Base-by-base conservation (phyloP, 202 grass and related monocot genomes). In the Zizania palustris region DNA sequence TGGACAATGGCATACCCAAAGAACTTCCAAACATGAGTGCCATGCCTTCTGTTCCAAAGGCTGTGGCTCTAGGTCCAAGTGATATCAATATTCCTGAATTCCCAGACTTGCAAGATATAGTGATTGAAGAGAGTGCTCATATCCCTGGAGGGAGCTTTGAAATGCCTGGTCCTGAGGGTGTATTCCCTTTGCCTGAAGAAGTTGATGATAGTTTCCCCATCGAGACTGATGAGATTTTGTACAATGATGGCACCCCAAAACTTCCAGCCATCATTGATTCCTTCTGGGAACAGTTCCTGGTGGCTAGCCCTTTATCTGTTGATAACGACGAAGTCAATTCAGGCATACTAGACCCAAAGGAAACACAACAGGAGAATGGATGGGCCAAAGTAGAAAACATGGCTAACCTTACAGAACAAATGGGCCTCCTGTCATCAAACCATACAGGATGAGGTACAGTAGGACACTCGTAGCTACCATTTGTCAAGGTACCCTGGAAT, bases 221-320 rank as follows among this genome's bases (percentile, higher is more conserved):
- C 11, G 89, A 96, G 65, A 93, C 83, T 14, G 92, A 93, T 65
- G 87, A 90, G 56, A 80, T 85, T 33, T 63, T 92, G 56, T 89
- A 81, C 61, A 71, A 65, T 7, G 89, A 89, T 39, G 87, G 88
- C 48, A 83, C 82, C 15, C 63, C 85, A 66, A 90, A 88, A 74
- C 89, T 99, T 63, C 96, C 92, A 41, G 96, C 54, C 38, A 99
- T 99, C 44, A 89, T 93, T 6, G 92, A 95, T 83, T 77, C 87
- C 38, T 99, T 99, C 80, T 99, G 89, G 96, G 96, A 96, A 77
- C 96, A 99, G 62, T 95, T 99, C 78, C 74, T 99, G 58, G 78
- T 86, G 35, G 57, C 72, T 3, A 94, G 89, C 73, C 80, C 89
- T 55, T 40, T 99, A 5, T 85, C 85, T 3, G 34, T 83, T 3